phyloP scores from a whole-genome alignment of 192 early-diverging fungal species.

The Dissophora ornata region DNA sequence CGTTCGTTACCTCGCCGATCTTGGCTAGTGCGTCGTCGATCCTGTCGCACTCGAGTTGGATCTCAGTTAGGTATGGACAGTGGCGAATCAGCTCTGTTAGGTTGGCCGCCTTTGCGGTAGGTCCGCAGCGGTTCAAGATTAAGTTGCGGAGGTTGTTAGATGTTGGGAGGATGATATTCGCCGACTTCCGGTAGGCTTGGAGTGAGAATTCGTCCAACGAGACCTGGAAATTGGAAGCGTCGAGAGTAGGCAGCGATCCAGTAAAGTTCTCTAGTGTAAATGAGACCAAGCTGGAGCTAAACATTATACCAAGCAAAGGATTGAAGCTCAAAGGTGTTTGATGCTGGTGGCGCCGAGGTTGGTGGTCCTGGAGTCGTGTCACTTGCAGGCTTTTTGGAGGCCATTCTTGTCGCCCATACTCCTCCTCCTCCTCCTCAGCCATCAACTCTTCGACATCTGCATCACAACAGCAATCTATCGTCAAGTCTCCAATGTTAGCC shows the following conservation, averaged over 20 bases:
- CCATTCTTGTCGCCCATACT: too few species aligned
- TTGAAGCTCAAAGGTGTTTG: conserved; percentile 10
- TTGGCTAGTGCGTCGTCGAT: background rate
- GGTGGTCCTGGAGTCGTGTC: too few species aligned
- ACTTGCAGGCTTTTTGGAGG: too few species aligned
- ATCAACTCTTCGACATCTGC: conserved; percentile 1
- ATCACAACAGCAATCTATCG: conserved; percentile 23
- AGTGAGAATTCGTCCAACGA: background rate
- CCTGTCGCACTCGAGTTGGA: conserved; percentile 22
- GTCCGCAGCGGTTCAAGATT: conserved; percentile 10
- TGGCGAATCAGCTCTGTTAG: conserved; percentile 4
- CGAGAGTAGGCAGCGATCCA: conserved; percentile 4
- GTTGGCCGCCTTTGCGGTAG: background rate
- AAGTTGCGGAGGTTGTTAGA: conserved; percentile 8
- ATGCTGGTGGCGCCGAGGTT: background rate
- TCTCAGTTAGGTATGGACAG: conserved; percentile 14
- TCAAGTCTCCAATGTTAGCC: conserved; percentile 15
- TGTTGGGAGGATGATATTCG: background rate
- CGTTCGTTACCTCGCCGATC: conserved; percentile 4
- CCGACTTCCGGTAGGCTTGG: background rate
- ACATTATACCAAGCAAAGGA: conserved; percentile 33
- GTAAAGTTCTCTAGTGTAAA: conserved; percentile 33
- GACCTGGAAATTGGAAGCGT: conserved; percentile 1
- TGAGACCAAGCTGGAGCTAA: conserved; percentile 11
- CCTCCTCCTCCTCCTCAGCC: too few species aligned